Evolutionary conservation across 164 flowering plant species (phyloP), one percentile per base, ranked within the genome.

Genomic region (Nelumbo lutea): DNA sequence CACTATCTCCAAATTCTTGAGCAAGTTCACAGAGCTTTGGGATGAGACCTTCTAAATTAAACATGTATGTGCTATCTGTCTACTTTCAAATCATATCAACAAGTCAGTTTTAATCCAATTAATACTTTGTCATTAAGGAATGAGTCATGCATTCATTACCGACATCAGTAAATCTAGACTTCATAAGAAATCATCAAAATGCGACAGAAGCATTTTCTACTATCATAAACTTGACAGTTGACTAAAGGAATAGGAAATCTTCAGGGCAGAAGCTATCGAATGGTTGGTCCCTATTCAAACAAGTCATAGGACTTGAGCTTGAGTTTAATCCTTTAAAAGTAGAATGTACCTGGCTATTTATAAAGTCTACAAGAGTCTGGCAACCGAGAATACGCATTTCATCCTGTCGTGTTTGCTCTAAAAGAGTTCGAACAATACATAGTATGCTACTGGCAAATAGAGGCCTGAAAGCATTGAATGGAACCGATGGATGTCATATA

Each of bases 1-100:
- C 90, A 80, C 83, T 83, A 68, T 86, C 85, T 67, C 92, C 96
- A 39, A 79, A 72, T 76, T 89, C 96, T 83, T 86, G 86, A 80
- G 92, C 88, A 75, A 93, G 70, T 72, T 83, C 82, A 77, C 93
- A 93, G 61, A 93, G 89, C 73, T 89, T 90, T 1, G 92, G 96
- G 71, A 89, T 86, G 61, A 93, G 82, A 61, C 93, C 96, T 80
- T 93, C 98, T 73, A 93, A 76, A 86, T 86, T 90, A 86, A 93
- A 90, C 90, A 93, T 86, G 73, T 89, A 83, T 43, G 96, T 83
- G 74, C 90, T 70, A 75, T 93, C 96, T 69, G 62, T 75, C 98
- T 93, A 64, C 41, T 67, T 73, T 65, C 13, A 75, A 46, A 48
- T 59, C 63, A 70, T 41, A 74, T 11, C 14, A 11, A 73, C 43